Evolutionary conservation across 306 rosid genomes (phyloP), one percentile per base, ranked within the genome.

Genomic region (Lablab purpureus): DNA sequence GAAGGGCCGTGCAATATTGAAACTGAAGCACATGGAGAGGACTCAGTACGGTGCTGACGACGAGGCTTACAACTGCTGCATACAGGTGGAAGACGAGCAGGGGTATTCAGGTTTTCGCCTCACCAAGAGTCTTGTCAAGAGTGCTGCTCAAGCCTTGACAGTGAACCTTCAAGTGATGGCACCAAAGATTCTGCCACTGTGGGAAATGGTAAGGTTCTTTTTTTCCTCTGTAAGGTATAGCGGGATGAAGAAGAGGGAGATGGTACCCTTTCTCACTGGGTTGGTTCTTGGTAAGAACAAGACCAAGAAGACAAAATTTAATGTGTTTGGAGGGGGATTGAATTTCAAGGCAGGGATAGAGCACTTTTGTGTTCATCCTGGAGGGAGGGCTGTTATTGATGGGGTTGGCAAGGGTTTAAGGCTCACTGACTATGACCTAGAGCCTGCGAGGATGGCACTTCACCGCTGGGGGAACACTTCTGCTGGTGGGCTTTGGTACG

Each of bases 401-500:
- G 93, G 96, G 21, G 85, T 92, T 30, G 97, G 97, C 0, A 85
- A 79, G 72, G 90, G 97, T 23, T 80, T 94, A 23, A 88, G 77
- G 15, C 73, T 90, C 1, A 85, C 21, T 37, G 97, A 87, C 0
- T 67, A 89, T 45, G 97, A 94, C 63, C 82, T 92, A 0, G 98
- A 94, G 75, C 98, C 97, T 0, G 74, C 96, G 0, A 86, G 97
- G 75, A 90, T 89, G 98, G 90, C 97, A 0, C 97, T 94, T 36
- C 90, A 90, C 54, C 77, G 97, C 1, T 94, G 95, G 86, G 98
- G 98, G 0, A 94, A 94, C 86, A 94, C 97, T 0, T 92, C 97
- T 1, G 91, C 98, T 0, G 98, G 92, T 25, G 94, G 98, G 0
- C 86, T 92, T 14, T 94, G 98, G 98, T 94, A 94, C 49, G 97